These are phyloP conservation scores for Colletotrichum costaricense DNA, from an alignment of 2,329 filamentous ascomycete genomes.

Conservation along the genomic window DNA sequence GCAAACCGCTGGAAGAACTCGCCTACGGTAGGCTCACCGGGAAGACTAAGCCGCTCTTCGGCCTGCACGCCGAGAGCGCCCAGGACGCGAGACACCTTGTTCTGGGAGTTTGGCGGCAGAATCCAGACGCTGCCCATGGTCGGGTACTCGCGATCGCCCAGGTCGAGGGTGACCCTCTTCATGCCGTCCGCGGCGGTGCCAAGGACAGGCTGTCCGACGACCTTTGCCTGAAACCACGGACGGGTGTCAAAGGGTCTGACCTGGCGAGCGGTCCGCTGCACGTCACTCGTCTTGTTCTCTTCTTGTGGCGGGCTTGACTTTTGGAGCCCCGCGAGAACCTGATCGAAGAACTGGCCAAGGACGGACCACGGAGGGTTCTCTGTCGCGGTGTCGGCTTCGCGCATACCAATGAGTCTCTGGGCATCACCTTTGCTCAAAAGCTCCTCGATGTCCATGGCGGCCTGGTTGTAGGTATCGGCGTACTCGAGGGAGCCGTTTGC, in stretches of 20 bases:
- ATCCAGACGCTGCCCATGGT: conserved; percentile 33
- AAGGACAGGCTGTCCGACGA: conserved; percentile 12
- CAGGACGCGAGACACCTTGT: conserved; percentile 29
- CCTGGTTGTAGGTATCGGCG: conserved; percentile 31
- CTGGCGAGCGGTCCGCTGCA: conserved; percentile 4
- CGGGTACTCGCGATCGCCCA: conserved; percentile 29
- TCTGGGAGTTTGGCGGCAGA: conserved; percentile 28
- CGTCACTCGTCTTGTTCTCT: neutral
- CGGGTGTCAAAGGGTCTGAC: conserved; percentile 28
- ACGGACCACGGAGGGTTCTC: conserved; percentile 33
- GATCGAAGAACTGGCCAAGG: conserved; percentile 26
- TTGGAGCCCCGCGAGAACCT: conserved; percentile 27
- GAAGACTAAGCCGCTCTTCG: conserved; percentile 10
- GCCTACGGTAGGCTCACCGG: conserved; percentile 11
- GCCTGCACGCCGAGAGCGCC: conserved; percentile 1
- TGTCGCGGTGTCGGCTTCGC: conserved; percentile 25
- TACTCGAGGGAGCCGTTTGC: conserved; percentile 32
- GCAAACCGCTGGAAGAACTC: conserved; percentile 20
- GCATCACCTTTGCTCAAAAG: conserved; percentile 21
- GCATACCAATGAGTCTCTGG: conserved; percentile 29
- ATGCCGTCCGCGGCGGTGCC: conserved; percentile 14
- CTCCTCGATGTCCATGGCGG: conserved; percentile 30
- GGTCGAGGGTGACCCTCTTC: conserved; percentile 28
- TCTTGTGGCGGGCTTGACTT: conserved; percentile 1
- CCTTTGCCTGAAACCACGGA: conserved; percentile 29